Evolutionary conservation across 306 rosid genomes (phyloP).

Genomic region (Biancaea sappan): DNA sequence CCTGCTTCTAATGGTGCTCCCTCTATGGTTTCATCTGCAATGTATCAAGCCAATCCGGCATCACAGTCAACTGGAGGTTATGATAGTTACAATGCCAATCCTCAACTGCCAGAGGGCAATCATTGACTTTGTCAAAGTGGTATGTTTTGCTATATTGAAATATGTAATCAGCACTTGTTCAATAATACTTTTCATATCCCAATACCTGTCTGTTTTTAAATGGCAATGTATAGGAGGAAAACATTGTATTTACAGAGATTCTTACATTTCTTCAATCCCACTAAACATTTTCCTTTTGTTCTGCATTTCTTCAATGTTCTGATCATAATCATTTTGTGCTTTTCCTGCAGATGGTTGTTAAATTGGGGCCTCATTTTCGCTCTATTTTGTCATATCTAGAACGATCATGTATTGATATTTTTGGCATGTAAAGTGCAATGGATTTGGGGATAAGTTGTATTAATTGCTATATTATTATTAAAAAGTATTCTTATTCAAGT

Average conservation of each 20-base stretch:
- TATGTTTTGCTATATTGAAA: constrained; percentile 17
- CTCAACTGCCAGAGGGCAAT: constrained; percentile 47
- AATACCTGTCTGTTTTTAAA: constrained; percentile 4
- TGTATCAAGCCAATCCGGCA: constrained; percentile 41
- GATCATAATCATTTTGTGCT: constrained; percentile 1
- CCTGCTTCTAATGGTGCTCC: constrained; percentile 50
- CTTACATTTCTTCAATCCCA: too few species aligned
- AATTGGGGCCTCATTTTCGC: constrained; percentile 15
- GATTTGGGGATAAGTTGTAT: too few species aligned
- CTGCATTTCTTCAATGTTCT: too few species aligned
- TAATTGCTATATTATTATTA: too few species aligned
- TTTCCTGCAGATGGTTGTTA: not conserved
- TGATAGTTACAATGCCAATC: constrained; percentile 40
- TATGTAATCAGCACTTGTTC: constrained; percentile 5
- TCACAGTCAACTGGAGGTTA: constrained; percentile 47
- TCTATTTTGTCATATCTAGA: constrained; percentile 16
- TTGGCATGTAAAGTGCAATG: too few species aligned
- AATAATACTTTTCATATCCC: not conserved
- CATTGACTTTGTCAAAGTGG: constrained; percentile 31
- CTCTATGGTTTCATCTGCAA: constrained; percentile 34
- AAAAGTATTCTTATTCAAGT: too few species aligned
- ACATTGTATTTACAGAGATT: constrained; percentile 5
- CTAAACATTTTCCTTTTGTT: too few species aligned
- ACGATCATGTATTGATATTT: too few species aligned
- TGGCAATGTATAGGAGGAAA: not conserved